phyloP scores from a whole-genome alignment of 768 basidiomycete genomes.

The Fomitopsis serialis region DNA sequence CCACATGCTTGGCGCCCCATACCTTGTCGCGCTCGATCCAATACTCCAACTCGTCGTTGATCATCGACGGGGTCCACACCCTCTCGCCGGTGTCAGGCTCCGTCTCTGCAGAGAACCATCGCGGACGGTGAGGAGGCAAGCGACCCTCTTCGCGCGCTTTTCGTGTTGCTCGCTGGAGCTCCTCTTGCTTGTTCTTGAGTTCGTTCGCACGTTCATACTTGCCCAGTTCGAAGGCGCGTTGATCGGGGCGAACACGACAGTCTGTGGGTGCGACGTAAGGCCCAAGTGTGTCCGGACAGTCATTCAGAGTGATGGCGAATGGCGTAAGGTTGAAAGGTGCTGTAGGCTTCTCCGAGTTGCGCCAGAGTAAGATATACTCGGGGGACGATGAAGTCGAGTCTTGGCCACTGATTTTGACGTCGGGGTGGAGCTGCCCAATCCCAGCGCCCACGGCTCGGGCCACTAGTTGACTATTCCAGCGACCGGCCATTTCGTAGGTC shows the following conservation, averaged over 20 bases:
- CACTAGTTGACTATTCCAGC: slow-evolving; percentile 94
- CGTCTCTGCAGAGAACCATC: slow-evolving; percentile 83
- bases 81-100: slow-evolving; percentile 89
- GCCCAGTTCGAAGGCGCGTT: slow-evolving; percentile 90
- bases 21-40: slow-evolving; percentile 75
- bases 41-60: slow-evolving; percentile 60
- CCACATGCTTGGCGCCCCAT: slow-evolving; percentile 36
- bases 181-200: slow-evolving; percentile 78
- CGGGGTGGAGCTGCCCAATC: slow-evolving; percentile 61
- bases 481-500: slow-evolving; percentile 86
- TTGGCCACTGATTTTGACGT: slow-evolving; percentile 50
- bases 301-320: slow-evolving; percentile 88
- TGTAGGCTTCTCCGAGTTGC: slow-evolving; percentile 78
- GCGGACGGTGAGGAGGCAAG: slow-evolving; percentile 64
- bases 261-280: slow-evolving; percentile 85
- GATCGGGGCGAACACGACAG: slow-evolving; percentile 88
- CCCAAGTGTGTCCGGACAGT: slow-evolving; percentile 70
- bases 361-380: slow-evolving; percentile 86
- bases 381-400: slow-evolving; percentile 41
- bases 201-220: slow-evolving; percentile 79
- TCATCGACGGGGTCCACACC: slow-evolving; percentile 71
- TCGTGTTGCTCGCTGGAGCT: slow-evolving; percentile 69
- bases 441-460: slow-evolving; percentile 65
- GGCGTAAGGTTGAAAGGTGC: slow-evolving; percentile 95
- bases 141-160: slow-evolving; percentile 71